Percentiles rank a stretch among this genome's conserved stretches.
Evolutionary conservation across 305 asterid species (phyloP).

Genomic region (Plantago coronopus): DNA sequence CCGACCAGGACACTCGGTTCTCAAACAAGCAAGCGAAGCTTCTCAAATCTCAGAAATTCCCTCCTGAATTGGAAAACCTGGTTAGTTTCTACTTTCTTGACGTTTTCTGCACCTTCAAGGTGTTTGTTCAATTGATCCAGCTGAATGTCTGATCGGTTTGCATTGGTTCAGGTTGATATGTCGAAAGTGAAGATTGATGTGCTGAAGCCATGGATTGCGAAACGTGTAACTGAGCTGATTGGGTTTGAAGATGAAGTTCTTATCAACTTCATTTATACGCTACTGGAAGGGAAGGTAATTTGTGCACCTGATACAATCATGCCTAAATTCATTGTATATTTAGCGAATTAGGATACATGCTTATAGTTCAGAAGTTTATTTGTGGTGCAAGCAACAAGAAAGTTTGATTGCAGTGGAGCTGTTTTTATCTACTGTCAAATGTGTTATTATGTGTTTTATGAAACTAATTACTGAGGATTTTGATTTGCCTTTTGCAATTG

Average conservation of each 20-base stretch:
- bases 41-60: constrained; percentile 84
- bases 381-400: not conserved
- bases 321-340: too few species aligned
- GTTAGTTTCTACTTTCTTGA: constrained; percentile 33
- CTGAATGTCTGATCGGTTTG: constrained; percentile 16
- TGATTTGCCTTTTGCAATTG: constrained; percentile 15
- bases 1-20: constrained; percentile 95
- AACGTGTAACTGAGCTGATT: constrained; percentile 87
- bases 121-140: constrained; percentile 6
- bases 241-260: constrained; percentile 99
- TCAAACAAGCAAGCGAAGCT: constrained; percentile 97
- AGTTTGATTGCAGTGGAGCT: too few species aligned
- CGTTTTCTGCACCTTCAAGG: not conserved
- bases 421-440: not conserved
- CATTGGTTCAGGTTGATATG: constrained; percentile 73
- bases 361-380: too few species aligned
- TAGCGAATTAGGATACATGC: too few species aligned
- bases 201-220: constrained; percentile 96
- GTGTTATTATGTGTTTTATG: not conserved
- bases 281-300: constrained; percentile 85
- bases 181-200: constrained; percentile 90
- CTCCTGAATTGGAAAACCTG: constrained; percentile 86
- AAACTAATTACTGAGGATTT: not conserved
- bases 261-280: constrained; percentile 84
- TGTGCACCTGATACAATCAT: not conserved